These are phyloP conservation scores for Colletotrichum nymphaeae DNA, from an alignment of 2,329 filamentous ascomycete species.

Conservation along the genomic window DNA sequence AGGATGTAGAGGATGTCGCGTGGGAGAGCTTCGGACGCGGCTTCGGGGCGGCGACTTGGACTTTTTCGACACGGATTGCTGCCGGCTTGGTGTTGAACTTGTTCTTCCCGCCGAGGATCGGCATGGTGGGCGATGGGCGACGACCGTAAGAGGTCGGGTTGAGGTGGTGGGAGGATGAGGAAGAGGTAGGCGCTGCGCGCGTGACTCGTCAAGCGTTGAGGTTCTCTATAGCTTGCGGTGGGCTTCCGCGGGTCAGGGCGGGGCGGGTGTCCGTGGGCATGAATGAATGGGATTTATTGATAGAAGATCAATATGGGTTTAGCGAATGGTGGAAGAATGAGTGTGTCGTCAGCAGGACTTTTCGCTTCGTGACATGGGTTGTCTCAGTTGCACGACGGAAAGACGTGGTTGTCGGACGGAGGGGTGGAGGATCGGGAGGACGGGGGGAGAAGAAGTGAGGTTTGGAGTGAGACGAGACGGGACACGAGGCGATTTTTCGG, in stretches of 20 bases:
- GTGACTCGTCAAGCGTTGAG: not conserved
- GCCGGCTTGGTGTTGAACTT: constrained; percentile 65
- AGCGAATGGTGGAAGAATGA: not conserved
- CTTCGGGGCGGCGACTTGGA: constrained; percentile 54
- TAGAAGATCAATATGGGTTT: not conserved
- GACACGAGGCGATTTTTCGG: constrained; percentile 36
- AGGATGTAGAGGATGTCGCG: constrained; percentile 46
- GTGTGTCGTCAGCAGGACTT: not conserved
- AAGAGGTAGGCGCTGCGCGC: constrained; percentile 1
- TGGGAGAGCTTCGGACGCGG: constrained; percentile 50
- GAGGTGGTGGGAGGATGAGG: not conserved
- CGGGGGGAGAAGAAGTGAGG: constrained; percentile 26
- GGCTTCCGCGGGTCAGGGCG: not conserved
- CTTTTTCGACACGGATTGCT: constrained; percentile 64
- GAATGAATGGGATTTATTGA: constrained; percentile 2
- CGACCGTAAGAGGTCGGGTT: not conserved
- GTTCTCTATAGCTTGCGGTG: not conserved
- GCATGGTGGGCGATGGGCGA: constrained; percentile 36
- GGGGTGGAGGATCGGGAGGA: constrained; percentile 12
- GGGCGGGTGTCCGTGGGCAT: not conserved
- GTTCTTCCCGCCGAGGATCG: constrained; percentile 55
- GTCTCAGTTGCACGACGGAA: not conserved
- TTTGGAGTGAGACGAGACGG: constrained; percentile 28
- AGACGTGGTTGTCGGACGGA: not conserved
- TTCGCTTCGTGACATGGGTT: not conserved